Evolutionary conservation across 2,329 filamentous ascomycete genomes (phyloP).

Genomic region (Fusarium pilosicola): DNA sequence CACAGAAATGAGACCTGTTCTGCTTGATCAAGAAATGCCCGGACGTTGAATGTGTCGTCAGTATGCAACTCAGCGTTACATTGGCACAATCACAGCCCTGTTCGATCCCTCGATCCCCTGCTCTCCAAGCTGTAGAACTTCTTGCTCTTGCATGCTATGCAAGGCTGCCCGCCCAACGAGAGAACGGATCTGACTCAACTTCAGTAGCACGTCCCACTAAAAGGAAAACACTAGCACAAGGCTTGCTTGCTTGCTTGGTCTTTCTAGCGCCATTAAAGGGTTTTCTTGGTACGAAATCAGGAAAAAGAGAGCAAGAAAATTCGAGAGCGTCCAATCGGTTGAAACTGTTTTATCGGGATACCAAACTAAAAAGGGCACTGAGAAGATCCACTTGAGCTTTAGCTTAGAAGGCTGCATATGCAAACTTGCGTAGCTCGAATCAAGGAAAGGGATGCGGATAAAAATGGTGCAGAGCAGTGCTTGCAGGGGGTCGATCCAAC

Average conservation of each 20-base stretch:
- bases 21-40: conserved; percentile 19
- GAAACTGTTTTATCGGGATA: conserved; percentile 10
- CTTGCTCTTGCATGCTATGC: neutral
- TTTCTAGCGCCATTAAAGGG: neutral
- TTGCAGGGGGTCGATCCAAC: conserved; percentile 9
- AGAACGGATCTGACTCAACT: neutral
- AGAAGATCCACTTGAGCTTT: conserved; percentile 16
- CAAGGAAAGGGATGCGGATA: conserved; percentile 16
- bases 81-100: conserved; percentile 15
- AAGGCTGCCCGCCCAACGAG: conserved; percentile 25
- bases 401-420: conserved; percentile 1
- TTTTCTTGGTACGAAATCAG: neutral
- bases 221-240: neutral
- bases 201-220: neutral
- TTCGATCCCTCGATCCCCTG: conserved; percentile 17
- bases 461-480: conserved; percentile 10
- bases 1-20: conserved; percentile 1
- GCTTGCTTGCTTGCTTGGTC: neutral
- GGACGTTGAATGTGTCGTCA: conserved; percentile 26
- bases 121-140: neutral
- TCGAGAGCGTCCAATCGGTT: conserved; percentile 20
- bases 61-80: conserved; percentile 35
- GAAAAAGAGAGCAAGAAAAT: neutral
- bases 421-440: conserved; percentile 11
- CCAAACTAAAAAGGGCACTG: neutral